Evolutionary conservation across 352 stramenopile species (phyloP).

Genomic region (Pythium oligandrum): DNA sequence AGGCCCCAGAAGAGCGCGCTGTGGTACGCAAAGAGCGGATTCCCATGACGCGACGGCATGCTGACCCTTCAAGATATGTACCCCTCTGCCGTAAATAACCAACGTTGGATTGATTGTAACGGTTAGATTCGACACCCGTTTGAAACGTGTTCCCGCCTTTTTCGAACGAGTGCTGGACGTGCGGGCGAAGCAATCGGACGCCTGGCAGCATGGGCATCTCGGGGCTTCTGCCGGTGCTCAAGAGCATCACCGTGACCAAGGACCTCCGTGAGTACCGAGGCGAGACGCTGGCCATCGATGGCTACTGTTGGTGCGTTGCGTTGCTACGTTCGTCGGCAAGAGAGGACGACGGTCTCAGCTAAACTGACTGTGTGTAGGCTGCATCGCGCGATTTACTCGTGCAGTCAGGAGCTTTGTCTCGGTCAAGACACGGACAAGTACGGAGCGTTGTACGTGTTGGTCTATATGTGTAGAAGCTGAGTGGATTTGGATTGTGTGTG

Average conservation of each 20-base stretch:
- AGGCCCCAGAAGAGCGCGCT: slow-evolving; percentile 34
- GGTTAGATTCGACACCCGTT: too few relatives aligned
- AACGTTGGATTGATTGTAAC: neutral
- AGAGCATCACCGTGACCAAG: slow-evolving; percentile 68
- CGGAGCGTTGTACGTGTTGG: slow-evolving; percentile 3
- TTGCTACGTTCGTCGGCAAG: neutral
- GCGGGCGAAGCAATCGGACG: slow-evolving; percentile 13
- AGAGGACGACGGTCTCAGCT: neutral
- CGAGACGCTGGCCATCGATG: slow-evolving; percentile 69
- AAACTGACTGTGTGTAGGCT: slow-evolving; percentile 33
- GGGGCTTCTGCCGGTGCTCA: slow-evolving; percentile 38
- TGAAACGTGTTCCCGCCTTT: slow-evolving; percentile 9
- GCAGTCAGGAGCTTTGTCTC: slow-evolving; percentile 68
- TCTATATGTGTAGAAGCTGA: too few relatives aligned
- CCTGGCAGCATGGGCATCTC: slow-evolving; percentile 45
- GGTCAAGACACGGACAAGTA: slow-evolving; percentile 70
- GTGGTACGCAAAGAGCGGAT: slow-evolving; percentile 36
- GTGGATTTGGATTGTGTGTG: neutral
- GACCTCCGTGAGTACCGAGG: slow-evolving; percentile 46
- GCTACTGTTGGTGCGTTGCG: slow-evolving; percentile 70
- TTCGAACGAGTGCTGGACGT: slow-evolving; percentile 12
- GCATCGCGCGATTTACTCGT: slow-evolving; percentile 71
- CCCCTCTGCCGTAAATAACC: neutral
- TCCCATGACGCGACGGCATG: neutral
- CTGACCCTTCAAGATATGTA: too few relatives aligned